Evolutionary conservation across 1,284 basidiomycete genomes (phyloP).

Genomic region (Vanrija sp.): DNA sequence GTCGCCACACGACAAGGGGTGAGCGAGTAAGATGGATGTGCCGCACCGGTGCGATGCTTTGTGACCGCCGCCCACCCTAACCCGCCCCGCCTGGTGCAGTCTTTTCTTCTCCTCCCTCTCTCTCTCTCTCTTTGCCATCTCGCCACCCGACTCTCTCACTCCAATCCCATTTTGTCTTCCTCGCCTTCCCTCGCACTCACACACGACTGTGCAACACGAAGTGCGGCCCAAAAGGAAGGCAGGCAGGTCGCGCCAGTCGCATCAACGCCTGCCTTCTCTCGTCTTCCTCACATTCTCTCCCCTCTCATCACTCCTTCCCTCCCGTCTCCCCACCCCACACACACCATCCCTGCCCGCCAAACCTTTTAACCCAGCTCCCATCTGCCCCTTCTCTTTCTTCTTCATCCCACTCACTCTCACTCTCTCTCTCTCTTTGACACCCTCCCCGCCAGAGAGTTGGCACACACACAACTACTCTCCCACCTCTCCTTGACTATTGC

Average conservation of each 20-base stretch:
- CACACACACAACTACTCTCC: not conserved
- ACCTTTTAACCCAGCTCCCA: no score
- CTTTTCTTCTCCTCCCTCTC: not conserved
- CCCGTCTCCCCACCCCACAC: no score
- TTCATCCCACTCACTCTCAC: conserved; percentile 1
- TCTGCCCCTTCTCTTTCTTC: not conserved
- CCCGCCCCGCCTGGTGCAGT: no score
- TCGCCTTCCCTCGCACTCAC: not conserved
- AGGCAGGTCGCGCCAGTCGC: no score
- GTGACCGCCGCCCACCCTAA: no score
- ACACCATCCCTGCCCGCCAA: no score
- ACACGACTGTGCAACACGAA: no score
- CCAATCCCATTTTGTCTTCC: not conserved
- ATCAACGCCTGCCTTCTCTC: not conserved
- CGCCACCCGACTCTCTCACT: not conserved
- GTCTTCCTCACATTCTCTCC: not conserved
- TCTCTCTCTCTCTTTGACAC: not conserved
- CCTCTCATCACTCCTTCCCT: not conserved
- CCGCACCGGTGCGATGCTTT: no score
- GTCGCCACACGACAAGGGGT: no score
- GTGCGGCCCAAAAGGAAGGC: no score
- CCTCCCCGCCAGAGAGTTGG: not conserved
- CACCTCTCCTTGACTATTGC: not conserved
- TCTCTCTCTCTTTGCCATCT: not conserved
- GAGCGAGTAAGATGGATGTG: no score